Evolutionary conservation across 2,329 filamentous ascomycete genomes (phyloP).

Genomic region (Alternaria sp.): DNA sequence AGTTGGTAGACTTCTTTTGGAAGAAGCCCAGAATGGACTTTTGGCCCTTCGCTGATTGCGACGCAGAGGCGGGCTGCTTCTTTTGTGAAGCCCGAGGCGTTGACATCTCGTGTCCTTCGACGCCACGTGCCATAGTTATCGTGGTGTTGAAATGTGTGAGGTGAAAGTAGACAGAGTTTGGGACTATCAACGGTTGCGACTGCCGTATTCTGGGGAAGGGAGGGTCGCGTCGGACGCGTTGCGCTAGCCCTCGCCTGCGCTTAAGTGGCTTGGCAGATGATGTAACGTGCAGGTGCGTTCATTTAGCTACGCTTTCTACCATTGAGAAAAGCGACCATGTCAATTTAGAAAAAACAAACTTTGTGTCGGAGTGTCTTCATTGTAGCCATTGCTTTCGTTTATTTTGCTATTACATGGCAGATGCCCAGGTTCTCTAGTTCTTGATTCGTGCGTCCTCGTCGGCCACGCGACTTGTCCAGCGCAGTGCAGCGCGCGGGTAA

Average conservation of each 20-base stretch:
- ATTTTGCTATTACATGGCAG: background rate
- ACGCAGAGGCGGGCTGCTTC: slow-evolving; percentile 56
- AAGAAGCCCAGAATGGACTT: slow-evolving; percentile 83
- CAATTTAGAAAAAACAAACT: background rate
- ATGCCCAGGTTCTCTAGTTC: background rate
- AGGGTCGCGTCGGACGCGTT: slow-evolving; percentile 21
- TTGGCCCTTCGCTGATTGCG: slow-evolving; percentile 67
- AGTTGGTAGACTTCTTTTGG: slow-evolving; percentile 65
- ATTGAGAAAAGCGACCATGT: background rate
- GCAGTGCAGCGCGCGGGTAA: background rate
- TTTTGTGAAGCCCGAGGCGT: slow-evolving; percentile 56
- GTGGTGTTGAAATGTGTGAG: background rate
- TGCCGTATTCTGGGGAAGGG: slow-evolving; percentile 7
- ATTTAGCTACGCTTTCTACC: background rate
- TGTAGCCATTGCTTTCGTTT: slow-evolving; percentile 1
- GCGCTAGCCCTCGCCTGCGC: slow-evolving; percentile 7
- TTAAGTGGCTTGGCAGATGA: slow-evolving; percentile 16
- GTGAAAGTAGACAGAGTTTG: slow-evolving; percentile 1
- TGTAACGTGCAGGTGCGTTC: background rate
- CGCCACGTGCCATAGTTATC: slow-evolving; percentile 54
- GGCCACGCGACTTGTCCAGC: background rate
- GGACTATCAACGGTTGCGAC: slow-evolving; percentile 1
- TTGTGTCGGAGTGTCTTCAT: background rate
- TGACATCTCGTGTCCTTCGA: slow-evolving; percentile 59
- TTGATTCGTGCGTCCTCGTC: background rate